Evolutionary conservation across 2,329 filamentous ascomycete genomes (phyloP).

Genomic region (Chlorencoelia australis): DNA sequence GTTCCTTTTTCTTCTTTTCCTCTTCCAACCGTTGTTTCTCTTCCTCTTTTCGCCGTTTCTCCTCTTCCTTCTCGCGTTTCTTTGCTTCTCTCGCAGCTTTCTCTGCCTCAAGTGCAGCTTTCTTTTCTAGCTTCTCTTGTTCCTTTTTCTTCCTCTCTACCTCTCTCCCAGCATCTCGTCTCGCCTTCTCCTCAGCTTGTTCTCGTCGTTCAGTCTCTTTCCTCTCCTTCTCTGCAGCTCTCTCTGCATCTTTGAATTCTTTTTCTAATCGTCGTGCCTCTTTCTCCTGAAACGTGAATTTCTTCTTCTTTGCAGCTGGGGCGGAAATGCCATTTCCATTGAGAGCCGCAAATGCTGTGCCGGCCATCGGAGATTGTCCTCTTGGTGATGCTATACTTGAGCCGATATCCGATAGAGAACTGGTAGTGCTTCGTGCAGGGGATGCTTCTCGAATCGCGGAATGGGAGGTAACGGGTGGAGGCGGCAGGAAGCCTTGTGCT

Average conservation of each 20-base stretch:
- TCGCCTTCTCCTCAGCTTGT: conserved; percentile 24
- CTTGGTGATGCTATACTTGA: conserved; percentile 12
- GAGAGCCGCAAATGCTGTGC: conserved; percentile 15
- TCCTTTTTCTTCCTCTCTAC: conserved; percentile 28
- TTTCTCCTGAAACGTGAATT: conserved; percentile 22
- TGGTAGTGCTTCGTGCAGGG: conserved; percentile 14
- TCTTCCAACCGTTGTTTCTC: conserved; percentile 35
- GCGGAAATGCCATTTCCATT: conserved; percentile 10
- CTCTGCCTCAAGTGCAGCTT: conserved; percentile 28
- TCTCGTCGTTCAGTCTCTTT: conserved; percentile 25
- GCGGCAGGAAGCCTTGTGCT: neutral
- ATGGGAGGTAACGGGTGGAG: conserved; percentile 1
- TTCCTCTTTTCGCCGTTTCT: conserved; percentile 26
- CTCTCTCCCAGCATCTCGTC: conserved; percentile 29
- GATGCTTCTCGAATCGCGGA: conserved; percentile 5
- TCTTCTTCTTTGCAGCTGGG: conserved; percentile 20
- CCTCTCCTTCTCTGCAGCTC: conserved; percentile 25
- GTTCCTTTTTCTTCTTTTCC: conserved; percentile 36
- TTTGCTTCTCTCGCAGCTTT: conserved; percentile 28
- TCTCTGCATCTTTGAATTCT: conserved; percentile 21
- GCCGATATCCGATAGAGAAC: conserved; percentile 16
- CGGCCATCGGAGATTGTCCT: conserved; percentile 3
- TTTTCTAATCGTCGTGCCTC: conserved; percentile 31
- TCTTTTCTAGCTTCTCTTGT: conserved; percentile 32
- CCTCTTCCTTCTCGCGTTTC: conserved; percentile 25